Conservation (phyloP, 768 basidiomycete species). For the Leccinellum albellum region DNA sequence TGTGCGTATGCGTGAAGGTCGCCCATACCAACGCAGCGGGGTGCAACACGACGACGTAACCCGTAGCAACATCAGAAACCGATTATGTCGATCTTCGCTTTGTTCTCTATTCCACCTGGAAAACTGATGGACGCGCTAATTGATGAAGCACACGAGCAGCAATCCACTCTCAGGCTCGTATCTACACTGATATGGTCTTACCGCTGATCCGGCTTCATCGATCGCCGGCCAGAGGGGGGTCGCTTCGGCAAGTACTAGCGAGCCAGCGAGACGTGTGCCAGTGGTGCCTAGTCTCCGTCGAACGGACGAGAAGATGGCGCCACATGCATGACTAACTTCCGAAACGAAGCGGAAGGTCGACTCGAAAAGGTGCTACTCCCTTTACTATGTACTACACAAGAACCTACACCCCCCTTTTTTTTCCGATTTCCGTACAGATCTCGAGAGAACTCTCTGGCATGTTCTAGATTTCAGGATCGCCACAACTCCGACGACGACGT, state of each 20-base stretch:
- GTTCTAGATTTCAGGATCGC: neutral
- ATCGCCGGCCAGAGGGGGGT: neutral
- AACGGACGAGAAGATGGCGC: neutral
- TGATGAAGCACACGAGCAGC: neutral
- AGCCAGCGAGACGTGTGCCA: neutral
- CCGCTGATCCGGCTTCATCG: neutral
- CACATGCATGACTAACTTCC: neutral
- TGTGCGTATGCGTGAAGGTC: neutral
- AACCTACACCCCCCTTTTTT: neutral
- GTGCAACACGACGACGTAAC: neutral
- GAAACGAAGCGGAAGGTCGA: neutral
- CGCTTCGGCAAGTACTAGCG: neutral
- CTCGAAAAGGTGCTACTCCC: neutral
- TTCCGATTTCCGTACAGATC: neutral
- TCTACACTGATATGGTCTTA: neutral
- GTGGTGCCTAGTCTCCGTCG: neutral
- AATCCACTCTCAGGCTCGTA: neutral
- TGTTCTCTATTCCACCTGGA: neutral
- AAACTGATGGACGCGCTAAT: neutral
- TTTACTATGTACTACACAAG: neutral
- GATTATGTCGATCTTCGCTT: neutral
- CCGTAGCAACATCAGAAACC: neutral
- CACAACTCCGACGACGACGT: neutral
- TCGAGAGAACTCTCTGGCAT: neutral
- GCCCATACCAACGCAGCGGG: neutral